These are phyloP conservation scores for Melaleuca quinquenervia DNA, from an alignment of 345 rosid genomes.

Conservation along the genomic window DNA sequence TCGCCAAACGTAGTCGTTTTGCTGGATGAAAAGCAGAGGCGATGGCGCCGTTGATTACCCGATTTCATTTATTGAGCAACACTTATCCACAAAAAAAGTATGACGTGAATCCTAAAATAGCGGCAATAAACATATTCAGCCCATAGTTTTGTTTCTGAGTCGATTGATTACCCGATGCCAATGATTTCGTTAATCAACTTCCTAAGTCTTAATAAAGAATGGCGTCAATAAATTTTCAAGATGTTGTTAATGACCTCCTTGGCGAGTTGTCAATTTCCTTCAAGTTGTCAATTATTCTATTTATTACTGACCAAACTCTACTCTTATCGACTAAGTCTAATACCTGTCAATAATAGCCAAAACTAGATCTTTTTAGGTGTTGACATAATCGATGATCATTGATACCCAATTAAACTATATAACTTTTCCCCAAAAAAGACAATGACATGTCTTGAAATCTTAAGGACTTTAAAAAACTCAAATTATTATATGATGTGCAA, in stretches of 20 bases:
- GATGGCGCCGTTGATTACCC: no score
- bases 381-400: not conserved
- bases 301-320: not conserved
- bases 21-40: not conserved
- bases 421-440: not conserved
- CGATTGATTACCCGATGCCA: rapidly evolving
- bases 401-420: not conserved
- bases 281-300: not conserved
- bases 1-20: not conserved
- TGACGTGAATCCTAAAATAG: not conserved
- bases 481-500: not conserved
- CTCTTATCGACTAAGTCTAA: rapidly evolving
- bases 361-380: rapidly evolving
- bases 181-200: not conserved
- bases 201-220: not conserved
- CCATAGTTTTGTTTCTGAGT: rapidly evolving
- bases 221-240: not conserved
- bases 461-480: not conserved
- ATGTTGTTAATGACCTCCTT: rapidly evolving
- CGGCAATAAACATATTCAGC: not conserved
- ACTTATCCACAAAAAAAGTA: not conserved
- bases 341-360: rapidly evolving
- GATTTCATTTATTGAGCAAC: not conserved
- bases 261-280: not conserved
- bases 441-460: not conserved